These are phyloP conservation scores for Lachnellula suecica DNA, from an alignment of 2,329 filamentous ascomycete species.

Conservation along the genomic window DNA sequence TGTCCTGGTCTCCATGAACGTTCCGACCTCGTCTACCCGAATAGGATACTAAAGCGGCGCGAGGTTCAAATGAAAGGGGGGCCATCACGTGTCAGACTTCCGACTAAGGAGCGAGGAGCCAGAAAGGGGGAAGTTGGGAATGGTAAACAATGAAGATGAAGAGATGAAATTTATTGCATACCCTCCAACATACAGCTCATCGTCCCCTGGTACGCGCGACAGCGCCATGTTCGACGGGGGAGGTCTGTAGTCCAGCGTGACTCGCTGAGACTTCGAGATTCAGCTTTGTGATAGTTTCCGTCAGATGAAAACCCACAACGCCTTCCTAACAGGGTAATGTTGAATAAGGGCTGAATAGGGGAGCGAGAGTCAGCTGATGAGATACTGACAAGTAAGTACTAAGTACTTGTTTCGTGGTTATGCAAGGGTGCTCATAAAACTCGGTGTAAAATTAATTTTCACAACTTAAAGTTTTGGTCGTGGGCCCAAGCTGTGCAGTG, in stretches of 20 bases:
- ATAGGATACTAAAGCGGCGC: not conserved
- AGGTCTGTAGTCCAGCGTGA: conserved; percentile 25
- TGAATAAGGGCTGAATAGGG: no score
- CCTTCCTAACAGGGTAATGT: no score
- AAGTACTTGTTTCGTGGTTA: no score
- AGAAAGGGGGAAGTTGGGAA: conserved; percentile 2
- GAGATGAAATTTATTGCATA: conserved; percentile 40
- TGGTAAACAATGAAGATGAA: conserved; percentile 2
- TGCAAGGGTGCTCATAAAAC: no score
- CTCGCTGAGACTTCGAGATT: not conserved
- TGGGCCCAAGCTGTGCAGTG: no score
- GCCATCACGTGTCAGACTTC: conserved; percentile 4
- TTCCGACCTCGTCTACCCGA: not conserved
- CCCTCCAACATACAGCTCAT: conserved; percentile 79
- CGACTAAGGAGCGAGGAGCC: conserved; percentile 37
- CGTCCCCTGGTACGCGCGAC: conserved; percentile 66
- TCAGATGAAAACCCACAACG: no score
- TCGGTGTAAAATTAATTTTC: no score
- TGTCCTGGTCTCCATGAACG: no score
- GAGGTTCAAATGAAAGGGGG: not conserved
- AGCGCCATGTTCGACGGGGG: conserved; percentile 50
- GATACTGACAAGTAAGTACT: no score
- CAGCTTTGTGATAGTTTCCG: not conserved
- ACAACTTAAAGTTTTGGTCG: no score
- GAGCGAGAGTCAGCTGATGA: no score